These are phyloP conservation scores for Microdochium bolleyi DNA, from an alignment of 2,329 filamentous ascomycete genomes.

Conservation along the genomic window DNA sequence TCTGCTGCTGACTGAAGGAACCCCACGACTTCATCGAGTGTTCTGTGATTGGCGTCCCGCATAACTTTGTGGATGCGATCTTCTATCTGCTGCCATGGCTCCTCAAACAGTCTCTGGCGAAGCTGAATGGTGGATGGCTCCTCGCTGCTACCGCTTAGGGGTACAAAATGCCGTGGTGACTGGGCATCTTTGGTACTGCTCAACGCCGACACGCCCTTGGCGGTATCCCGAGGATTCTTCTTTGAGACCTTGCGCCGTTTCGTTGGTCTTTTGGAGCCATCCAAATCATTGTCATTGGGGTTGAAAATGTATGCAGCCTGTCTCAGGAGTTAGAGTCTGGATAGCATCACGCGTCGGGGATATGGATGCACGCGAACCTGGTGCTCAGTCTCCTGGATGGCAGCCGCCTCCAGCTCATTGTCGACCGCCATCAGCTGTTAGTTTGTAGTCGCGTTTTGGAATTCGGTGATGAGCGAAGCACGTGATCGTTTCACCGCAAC, in stretches of 20 bases:
- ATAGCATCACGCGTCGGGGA: neutral
- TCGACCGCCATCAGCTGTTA: conserved; percentile 12
- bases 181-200: neutral
- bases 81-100: conserved; percentile 58
- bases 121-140: conserved; percentile 35
- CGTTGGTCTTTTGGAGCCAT: conserved; percentile 29
- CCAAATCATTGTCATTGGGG: conserved; percentile 29
- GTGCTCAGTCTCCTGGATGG: conserved; percentile 20
- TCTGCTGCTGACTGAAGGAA: conserved; percentile 38
- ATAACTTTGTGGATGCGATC: conserved; percentile 54
- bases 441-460: too few relatives aligned
- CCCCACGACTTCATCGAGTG: conserved; percentile 46
- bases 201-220: conserved; percentile 4
- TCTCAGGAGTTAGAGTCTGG: neutral
- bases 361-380: conserved; percentile 10
- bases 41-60: conserved; percentile 51
- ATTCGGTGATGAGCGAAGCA: neutral
- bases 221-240: conserved; percentile 16
- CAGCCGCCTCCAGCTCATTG: conserved; percentile 9
- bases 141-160: conserved; percentile 49
- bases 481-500: neutral
- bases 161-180: conserved; percentile 29
- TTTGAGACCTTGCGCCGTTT: conserved; percentile 51
- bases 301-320: conserved; percentile 58
- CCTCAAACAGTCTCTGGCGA: conserved; percentile 52